A percentile compares a stretch with the other conserved stretches of the same genome.
Evolutionary conservation across 2,329 filamentous ascomycete genomes (phyloP).

Genomic region (Cladosporium cucumerinum): DNA sequence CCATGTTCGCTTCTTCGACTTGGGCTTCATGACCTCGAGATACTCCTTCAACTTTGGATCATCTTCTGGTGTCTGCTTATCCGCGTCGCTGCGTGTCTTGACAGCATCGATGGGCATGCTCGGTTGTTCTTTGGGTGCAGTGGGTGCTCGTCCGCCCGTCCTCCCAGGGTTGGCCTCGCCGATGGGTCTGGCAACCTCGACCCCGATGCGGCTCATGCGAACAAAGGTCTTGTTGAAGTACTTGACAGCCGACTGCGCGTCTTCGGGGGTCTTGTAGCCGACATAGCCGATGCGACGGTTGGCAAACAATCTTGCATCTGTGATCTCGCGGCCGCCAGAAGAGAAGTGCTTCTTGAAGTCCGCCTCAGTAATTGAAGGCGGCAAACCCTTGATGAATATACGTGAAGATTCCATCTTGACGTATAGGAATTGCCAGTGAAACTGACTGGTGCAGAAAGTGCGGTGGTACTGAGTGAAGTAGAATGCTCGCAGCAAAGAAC

Average conservation of each 20-base stretch:
- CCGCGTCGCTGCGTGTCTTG: slow-evolving; percentile 6
- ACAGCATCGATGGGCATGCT: neutral
- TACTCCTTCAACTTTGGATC: slow-evolving; percentile 86
- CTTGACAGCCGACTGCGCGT: slow-evolving; percentile 78
- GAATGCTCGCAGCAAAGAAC: neutral
- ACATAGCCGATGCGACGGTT: slow-evolving; percentile 92
- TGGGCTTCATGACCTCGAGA: slow-evolving; percentile 73
- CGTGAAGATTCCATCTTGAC: slow-evolving; percentile 67
- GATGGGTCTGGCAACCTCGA: slow-evolving; percentile 82
- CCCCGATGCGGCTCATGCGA: slow-evolving; percentile 88
- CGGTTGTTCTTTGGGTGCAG: slow-evolving; percentile 1
- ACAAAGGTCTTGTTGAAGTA: slow-evolving; percentile 97
- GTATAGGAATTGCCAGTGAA: neutral
- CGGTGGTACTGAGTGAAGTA: neutral
- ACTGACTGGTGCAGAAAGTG: neutral
- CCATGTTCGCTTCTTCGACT: slow-evolving; percentile 36
- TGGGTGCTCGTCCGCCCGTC: slow-evolving; percentile 8
- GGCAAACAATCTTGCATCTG: slow-evolving; percentile 87
- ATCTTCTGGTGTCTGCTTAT: slow-evolving; percentile 43
- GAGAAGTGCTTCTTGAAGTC: slow-evolving; percentile 89
- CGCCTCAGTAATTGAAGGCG: slow-evolving; percentile 77
- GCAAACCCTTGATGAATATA: slow-evolving; percentile 70
- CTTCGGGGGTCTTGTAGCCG: slow-evolving; percentile 79
- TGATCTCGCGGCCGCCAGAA: slow-evolving; percentile 66
- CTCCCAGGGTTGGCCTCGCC: slow-evolving; percentile 34